These are phyloP conservation scores for Phytopythium vexans DNA, from an alignment of 352 stramenopile genomes.

Conservation along the genomic window DNA sequence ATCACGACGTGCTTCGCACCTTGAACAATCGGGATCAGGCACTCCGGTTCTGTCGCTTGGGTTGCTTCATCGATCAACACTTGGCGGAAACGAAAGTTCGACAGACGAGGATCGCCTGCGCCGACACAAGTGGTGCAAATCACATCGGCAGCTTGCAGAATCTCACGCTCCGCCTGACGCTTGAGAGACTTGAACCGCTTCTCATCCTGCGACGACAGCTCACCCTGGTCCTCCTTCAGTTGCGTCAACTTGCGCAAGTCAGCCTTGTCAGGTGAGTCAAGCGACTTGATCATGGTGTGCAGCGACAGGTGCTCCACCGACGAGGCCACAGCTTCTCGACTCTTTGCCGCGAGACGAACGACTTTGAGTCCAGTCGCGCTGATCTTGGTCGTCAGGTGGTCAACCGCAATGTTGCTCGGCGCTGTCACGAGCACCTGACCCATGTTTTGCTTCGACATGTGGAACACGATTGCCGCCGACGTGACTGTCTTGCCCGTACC, in stretches of 20 bases:
- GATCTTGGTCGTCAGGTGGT: conserved; percentile 97
- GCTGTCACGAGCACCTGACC: conserved; percentile 98
- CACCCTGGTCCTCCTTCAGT: conserved; percentile 96
- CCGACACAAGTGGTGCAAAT: conserved; percentile 99
- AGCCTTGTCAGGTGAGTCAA: conserved; percentile 88
- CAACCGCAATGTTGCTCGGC: conserved; percentile 98
- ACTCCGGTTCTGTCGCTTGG: conserved; percentile 99
- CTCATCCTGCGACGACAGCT: conserved; percentile 93
- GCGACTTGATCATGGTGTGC: conserved; percentile 95
- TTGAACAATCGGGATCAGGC: conserved; percentile 98
- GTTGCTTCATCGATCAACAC: conserved; percentile 99
- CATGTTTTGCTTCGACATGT: conserved; percentile 98
- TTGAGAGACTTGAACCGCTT: conserved; percentile 95
- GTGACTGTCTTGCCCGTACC: conserved; percentile 98
- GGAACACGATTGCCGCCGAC: conserved; percentile 98
- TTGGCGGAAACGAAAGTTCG: conserved; percentile 98
- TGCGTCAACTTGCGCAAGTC: conserved; percentile 91
- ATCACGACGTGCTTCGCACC: conserved; percentile 99
- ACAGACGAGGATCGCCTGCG: conserved; percentile 96
- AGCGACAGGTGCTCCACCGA: conserved; percentile 97
- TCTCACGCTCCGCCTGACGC: conserved; percentile 92
- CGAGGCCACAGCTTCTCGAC: conserved; percentile 92
- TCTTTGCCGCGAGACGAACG: conserved; percentile 98
- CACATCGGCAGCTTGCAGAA: conserved; percentile 97
- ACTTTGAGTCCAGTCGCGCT: conserved; percentile 97